Conservation (phyloP, 2,329 filamentous ascomycete genomes). For the Clonostachys rhizophaga region DNA sequence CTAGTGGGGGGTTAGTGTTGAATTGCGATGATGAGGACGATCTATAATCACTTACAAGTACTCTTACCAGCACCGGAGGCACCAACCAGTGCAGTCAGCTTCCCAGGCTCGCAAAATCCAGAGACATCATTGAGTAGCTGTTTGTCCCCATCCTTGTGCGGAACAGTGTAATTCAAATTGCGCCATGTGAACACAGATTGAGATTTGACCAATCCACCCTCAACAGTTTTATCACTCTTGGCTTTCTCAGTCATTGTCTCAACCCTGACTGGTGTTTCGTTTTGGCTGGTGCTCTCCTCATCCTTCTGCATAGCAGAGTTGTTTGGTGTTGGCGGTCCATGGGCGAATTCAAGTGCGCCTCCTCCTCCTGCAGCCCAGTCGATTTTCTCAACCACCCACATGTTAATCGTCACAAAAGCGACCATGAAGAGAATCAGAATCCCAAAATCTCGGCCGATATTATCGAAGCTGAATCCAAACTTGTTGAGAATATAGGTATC, state of each 20-base stretch:
- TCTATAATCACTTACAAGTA: conserved; percentile 40
- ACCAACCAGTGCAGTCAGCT: conserved; percentile 63
- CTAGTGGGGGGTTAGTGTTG: background rate
- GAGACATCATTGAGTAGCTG: conserved; percentile 2
- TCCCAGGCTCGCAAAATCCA: conserved; percentile 32
- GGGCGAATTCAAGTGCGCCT: background rate
- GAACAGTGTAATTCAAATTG: conserved; percentile 2
- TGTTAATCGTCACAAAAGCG: conserved; percentile 3
- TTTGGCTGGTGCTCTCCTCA: background rate
- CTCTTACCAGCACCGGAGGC: conserved; percentile 46
- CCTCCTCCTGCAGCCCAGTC: conserved; percentile 1
- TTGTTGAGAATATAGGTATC: conserved; percentile 2
- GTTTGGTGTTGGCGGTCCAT: background rate
- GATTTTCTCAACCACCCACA: conserved; percentile 4
- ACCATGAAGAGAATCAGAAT: conserved; percentile 2
- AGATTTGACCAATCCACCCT: conserved; percentile 3
- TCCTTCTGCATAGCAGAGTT: background rate
- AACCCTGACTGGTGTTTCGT: background rate
- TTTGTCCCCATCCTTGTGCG: conserved; percentile 1
- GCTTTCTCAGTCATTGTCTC: background rate
- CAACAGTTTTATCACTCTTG: background rate
- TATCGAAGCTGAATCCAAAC: conserved; percentile 2
- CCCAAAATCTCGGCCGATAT: conserved; percentile 3
- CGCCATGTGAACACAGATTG: conserved; percentile 2
- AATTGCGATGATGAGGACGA: too few species aligned